Percentiles rank a stretch among this genome's conserved stretches.
These are phyloP conservation scores for Vanderwaltozyma verrucispora DNA, from an alignment of 805 yeast genomes.

Conservation along the genomic window DNA sequence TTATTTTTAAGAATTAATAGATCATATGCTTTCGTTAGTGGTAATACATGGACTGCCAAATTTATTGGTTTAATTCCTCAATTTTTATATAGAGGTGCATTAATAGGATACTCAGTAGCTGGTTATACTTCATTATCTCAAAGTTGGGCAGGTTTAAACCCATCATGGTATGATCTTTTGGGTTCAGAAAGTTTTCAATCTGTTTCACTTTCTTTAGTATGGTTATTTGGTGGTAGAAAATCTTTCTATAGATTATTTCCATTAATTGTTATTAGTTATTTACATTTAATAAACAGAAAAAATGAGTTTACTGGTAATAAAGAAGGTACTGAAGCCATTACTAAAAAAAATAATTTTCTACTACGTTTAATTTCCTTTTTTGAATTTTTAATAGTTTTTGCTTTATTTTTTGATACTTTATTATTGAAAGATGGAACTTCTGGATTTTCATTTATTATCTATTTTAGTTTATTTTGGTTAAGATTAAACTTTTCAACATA, in stretches of 20 bases:
- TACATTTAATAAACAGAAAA: slow-evolving; percentile 39
- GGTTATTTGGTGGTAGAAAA: slow-evolving; percentile 57
- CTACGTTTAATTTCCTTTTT: slow-evolving; percentile 42
- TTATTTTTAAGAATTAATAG: slow-evolving; percentile 20
- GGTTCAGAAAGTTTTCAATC: slow-evolving; percentile 73
- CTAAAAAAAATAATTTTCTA: slow-evolving; percentile 11
- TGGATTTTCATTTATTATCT: slow-evolving; percentile 55
- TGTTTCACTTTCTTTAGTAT: slow-evolving; percentile 41
- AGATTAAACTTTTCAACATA: slow-evolving; percentile 46
- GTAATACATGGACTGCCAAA: slow-evolving; percentile 16
- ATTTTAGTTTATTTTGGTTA: slow-evolving; percentile 57
- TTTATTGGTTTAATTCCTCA: slow-evolving; percentile 33
- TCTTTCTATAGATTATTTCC: slow-evolving; percentile 60
- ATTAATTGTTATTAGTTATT: slow-evolving; percentile 41
- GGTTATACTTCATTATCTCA: slow-evolving; percentile 45
- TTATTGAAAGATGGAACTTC: slow-evolving; percentile 51
- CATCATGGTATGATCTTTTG: slow-evolving; percentile 52
- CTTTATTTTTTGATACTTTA: slow-evolving; percentile 48
- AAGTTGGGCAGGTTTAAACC: slow-evolving; percentile 49
- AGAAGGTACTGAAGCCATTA: slow-evolving; percentile 5
- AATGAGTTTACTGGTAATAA: slow-evolving; percentile 9
- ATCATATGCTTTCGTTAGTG: slow-evolving; percentile 10
- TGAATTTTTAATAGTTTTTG: slow-evolving; percentile 45
- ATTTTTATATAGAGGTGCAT: slow-evolving; percentile 43
- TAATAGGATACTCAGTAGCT: slow-evolving; percentile 46